Percentiles rank a stretch among this genome's conserved stretches.
These are phyloP conservation scores for Pseudogymnoascus sp. DNA, from an alignment of 2,329 filamentous ascomycete species.

Conservation along the genomic window DNA sequence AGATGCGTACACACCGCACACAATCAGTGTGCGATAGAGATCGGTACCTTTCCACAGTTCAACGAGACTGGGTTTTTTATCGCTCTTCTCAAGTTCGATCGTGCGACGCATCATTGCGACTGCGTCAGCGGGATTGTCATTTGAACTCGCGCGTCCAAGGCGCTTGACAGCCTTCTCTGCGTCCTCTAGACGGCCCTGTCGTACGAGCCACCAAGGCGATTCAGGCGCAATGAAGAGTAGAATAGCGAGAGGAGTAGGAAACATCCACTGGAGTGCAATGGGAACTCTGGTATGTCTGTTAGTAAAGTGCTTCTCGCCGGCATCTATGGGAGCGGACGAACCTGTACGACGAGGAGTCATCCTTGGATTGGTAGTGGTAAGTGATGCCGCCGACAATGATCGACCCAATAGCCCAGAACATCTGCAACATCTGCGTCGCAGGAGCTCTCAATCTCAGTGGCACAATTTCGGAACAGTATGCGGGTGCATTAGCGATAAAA, in stretches of 20 bases:
- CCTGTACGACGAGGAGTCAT: constrained; percentile 33
- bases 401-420: constrained; percentile 55
- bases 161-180: constrained; percentile 40
- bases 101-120: constrained; percentile 53
- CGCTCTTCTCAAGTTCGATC: constrained; percentile 43
- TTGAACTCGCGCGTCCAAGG: constrained; percentile 35
- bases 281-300: constrained; percentile 35
- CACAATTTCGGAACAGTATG: constrained; percentile 38
- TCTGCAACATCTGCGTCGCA: constrained; percentile 54
- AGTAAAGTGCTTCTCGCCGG: constrained; percentile 24
- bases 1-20: constrained; percentile 48
- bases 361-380: constrained; percentile 41
- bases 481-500: constrained; percentile 33
- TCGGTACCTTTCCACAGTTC: constrained; percentile 50
- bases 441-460: constrained; percentile 49
- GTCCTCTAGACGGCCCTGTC: constrained; percentile 32
- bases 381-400: constrained; percentile 53
- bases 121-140: constrained; percentile 34
- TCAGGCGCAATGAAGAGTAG: constrained; percentile 33
- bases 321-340: constrained; percentile 27
- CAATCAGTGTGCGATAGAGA: constrained; percentile 44
- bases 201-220: constrained; percentile 42
- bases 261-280: constrained; percentile 45
- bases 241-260: constrained; percentile 42
- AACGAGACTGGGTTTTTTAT: constrained; percentile 34